A percentile compares a stretch with the other conserved stretches of the same genome.
phyloP scores from a whole-genome alignment of 176 grass and related monocot genomes.

The Thinopyrum elongatum region DNA sequence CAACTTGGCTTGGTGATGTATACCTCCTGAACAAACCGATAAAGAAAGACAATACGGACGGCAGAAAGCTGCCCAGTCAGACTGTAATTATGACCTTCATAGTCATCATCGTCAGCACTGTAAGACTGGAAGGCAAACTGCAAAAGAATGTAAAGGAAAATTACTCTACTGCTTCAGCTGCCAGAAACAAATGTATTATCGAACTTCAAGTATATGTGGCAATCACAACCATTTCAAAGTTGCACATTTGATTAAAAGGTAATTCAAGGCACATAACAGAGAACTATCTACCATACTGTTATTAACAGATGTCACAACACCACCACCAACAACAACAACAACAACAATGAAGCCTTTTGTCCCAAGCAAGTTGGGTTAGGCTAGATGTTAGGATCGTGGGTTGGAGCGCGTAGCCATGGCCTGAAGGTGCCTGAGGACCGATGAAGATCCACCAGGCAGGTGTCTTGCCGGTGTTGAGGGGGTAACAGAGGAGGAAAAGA shows the following conservation, averaged over 20 bases:
- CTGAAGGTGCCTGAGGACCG: neutral
- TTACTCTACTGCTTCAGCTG: conserved; percentile 1
- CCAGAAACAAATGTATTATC: conserved; percentile 5
- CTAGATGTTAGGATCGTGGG: neutral
- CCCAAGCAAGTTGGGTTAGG: neutral
- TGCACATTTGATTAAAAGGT: neutral
- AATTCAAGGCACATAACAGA: neutral
- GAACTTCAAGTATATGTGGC: neutral
- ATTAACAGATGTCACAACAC: neutral
- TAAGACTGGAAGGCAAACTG: conserved; percentile 90
- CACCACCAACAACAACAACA: neutral
- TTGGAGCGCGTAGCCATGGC: neutral
- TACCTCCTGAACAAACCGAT: conserved; percentile 98
- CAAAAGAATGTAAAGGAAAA: conserved; percentile 26
- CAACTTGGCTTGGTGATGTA: conserved; percentile 10
- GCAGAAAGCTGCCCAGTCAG: conserved; percentile 86
- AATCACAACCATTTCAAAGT: neutral
- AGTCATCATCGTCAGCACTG: conserved; percentile 87
- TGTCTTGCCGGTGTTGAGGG: neutral
- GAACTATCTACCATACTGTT: too few species aligned
- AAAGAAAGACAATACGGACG: conserved; percentile 96
- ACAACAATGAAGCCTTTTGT: neutral
- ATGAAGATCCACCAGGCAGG: neutral
- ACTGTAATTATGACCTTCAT: conserved; percentile 89
- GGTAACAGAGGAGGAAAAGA: neutral